Conservation (phyloP, 768 basidiomycete genomes). For the Mycena filopes region DNA sequence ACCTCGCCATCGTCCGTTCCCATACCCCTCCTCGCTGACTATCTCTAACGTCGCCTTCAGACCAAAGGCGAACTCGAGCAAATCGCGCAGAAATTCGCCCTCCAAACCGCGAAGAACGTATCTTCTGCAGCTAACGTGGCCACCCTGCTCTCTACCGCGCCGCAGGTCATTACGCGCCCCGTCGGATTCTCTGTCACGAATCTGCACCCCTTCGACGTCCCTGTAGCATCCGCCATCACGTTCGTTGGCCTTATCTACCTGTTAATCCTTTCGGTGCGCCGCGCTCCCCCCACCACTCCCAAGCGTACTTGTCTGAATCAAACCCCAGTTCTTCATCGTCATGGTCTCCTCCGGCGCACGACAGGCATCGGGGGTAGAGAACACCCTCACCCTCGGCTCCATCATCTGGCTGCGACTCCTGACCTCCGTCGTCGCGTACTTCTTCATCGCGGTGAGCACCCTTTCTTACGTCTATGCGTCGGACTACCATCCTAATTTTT, state of each 20-base stretch:
- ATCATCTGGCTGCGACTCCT: conserved; percentile 53
- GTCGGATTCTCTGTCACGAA: conserved; percentile 52
- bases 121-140: conserved; percentile 38
- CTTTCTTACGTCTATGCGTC: no score
- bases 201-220: conserved; percentile 58
- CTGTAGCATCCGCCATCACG: conserved; percentile 39
- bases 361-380: conserved; percentile 49
- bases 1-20: not conserved
- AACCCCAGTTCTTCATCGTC: conserved; percentile 41
- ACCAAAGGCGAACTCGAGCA: conserved; percentile 4
- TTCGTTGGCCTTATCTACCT: conserved; percentile 48
- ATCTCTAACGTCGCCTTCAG: no score
- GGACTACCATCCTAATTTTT: no score
- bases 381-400: conserved; percentile 48
- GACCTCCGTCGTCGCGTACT: conserved; percentile 52
- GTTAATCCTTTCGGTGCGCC: conserved; percentile 49
- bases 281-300: conserved; percentile 11
- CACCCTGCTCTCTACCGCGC: conserved; percentile 47
- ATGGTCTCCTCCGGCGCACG: conserved; percentile 42
- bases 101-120: conserved; percentile 37
- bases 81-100: conserved; percentile 42
- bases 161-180: conserved; percentile 51
- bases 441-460: conserved; percentile 49
- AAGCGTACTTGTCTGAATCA: conserved; percentile 39
- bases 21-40: not conserved